Evolutionary conservation across 805 yeast species (phyloP), one percentile per base, ranked within the genome.

Genomic region (Saccharomycodes ludwigii): DNA sequence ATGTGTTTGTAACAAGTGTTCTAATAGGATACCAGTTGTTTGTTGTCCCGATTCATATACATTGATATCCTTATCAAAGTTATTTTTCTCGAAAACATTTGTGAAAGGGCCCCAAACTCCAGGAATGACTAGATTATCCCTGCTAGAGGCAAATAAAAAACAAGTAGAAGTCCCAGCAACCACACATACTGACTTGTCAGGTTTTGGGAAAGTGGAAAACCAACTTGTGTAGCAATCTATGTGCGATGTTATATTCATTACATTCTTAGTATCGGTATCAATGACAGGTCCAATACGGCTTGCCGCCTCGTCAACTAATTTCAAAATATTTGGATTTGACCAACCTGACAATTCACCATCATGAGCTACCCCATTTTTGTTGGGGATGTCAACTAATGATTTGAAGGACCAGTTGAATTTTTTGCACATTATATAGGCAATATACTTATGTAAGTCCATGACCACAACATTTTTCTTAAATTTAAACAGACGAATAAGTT

Each of bases 121-220:
- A 0, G 59, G 54, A 2, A 58, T 40, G 2, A 43, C 37, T 2
- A 24, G 28, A 3, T 18, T 32, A 6, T 21, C 16, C 0, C 36
- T 18, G 0, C 36, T 39, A 17, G 56, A 50, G 0, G 58, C 55
- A 9, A 55, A 41, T 10, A 71, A 39, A 37, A 59, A 71, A 39
- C 81, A 73, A 1, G 78, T 71, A 5, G 76, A 70, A 0, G 79
- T 73, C 0, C 79, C 79, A 1, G 77, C 81, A 5, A 71, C 66
- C 65, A 71, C 59, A 2, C 68, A 56, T 16, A 72, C 40, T 4
- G 59, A 43, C 5, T 40, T 32, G 6, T 39, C 37, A 1, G 47
- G 32, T 4, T 36, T 21, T 3, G 37, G 22, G 2, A 57, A 52
- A 1, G 63, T 52, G 0, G 68, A 54, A 10, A 69, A 44, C 68